Evolutionary conservation across 768 basidiomycete genomes (phyloP).

Genomic region (Bullera alba): DNA sequence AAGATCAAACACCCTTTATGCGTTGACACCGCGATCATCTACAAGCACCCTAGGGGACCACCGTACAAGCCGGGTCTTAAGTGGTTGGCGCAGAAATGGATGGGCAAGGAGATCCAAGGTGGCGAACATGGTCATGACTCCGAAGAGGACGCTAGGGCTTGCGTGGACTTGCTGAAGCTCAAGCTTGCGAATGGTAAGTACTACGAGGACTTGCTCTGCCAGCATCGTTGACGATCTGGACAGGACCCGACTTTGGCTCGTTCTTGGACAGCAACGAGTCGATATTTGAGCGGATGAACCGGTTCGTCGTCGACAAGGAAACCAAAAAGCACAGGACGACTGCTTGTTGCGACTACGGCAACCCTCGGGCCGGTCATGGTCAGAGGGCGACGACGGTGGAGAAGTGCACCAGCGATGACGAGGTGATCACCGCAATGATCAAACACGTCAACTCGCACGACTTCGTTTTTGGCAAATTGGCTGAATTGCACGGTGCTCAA

Average conservation of each 20-base stretch:
- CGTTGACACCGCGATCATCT: slow-evolving; percentile 84
- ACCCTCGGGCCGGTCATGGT: slow-evolving; percentile 75
- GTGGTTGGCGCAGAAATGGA: slow-evolving; percentile 96
- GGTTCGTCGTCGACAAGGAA: slow-evolving; percentile 39
- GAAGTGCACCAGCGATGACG: slow-evolving; percentile 68
- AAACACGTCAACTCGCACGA: slow-evolving; percentile 60
- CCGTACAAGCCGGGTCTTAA: slow-evolving; percentile 91
- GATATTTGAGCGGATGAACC: slow-evolving; percentile 75
- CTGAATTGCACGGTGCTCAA: slow-evolving; percentile 66
- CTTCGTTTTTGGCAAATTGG: slow-evolving; percentile 77
- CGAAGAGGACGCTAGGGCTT: slow-evolving; percentile 87
- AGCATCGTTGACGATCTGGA: background rate
- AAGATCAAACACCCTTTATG: slow-evolving; percentile 77
- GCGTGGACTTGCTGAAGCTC: slow-evolving; percentile 71
- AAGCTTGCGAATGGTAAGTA: slow-evolving; percentile 65
- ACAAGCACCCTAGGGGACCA: slow-evolving; percentile 85
- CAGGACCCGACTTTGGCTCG: slow-evolving; percentile 72
- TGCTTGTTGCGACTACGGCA: slow-evolving; percentile 79
- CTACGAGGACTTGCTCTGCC: background rate
- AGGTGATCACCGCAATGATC: slow-evolving; percentile 61
- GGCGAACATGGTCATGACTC: slow-evolving; percentile 68
- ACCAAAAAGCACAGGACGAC: slow-evolving; percentile 48
- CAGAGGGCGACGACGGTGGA: slow-evolving; percentile 70
- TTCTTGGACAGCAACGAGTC: slow-evolving; percentile 77
- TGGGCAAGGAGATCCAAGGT: slow-evolving; percentile 76